Conservation (phyloP, 441 rosid species). For the Arabidopsis lyrata region DNA sequence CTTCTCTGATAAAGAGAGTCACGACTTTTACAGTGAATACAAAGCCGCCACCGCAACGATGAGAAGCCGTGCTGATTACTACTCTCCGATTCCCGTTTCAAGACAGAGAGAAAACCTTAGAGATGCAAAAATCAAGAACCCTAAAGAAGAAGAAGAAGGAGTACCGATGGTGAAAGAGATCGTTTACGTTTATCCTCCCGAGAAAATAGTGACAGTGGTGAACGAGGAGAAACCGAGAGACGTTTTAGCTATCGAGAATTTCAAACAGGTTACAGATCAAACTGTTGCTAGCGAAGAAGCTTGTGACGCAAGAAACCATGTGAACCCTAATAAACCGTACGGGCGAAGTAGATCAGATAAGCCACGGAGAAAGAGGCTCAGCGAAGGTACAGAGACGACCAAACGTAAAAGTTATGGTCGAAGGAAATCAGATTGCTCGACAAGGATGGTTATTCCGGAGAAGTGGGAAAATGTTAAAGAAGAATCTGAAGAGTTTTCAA, state of each 20-base stretch:
- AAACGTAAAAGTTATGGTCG: slow-evolving; percentile 28
- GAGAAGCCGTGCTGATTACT: slow-evolving; percentile 33
- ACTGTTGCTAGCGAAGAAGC: not conserved
- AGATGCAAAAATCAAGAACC: slow-evolving; percentile 17
- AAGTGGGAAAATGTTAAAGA: slow-evolving; percentile 40
- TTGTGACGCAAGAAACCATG: slow-evolving; percentile 11
- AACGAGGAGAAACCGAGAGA: slow-evolving; percentile 22
- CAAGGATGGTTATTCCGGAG: slow-evolving; percentile 40
- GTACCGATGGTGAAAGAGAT: slow-evolving; percentile 24
- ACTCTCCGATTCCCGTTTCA: slow-evolving; percentile 23
- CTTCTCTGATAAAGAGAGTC: slow-evolving; percentile 47
- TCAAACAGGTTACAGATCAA: slow-evolving; percentile 6
- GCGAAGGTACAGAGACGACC: slow-evolving; percentile 5
- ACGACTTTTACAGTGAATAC: slow-evolving; percentile 43
- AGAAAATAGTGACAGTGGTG: slow-evolving; percentile 11
- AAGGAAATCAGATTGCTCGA: slow-evolving; percentile 46
- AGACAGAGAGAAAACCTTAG: slow-evolving; percentile 23
- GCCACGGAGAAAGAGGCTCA: slow-evolving; percentile 27
- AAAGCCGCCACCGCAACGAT: slow-evolving; percentile 12
- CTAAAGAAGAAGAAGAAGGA: slow-evolving; percentile 21
- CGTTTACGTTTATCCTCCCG: slow-evolving; percentile 13
- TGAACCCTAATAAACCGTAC: slow-evolving; percentile 24
- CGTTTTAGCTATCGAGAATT: not conserved
- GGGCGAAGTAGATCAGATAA: slow-evolving; percentile 41
- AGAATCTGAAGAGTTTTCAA: slow-evolving; percentile 60